Conservation (phyloP, 148 eudicot species). For the Euryodendron excelsum region DNA sequence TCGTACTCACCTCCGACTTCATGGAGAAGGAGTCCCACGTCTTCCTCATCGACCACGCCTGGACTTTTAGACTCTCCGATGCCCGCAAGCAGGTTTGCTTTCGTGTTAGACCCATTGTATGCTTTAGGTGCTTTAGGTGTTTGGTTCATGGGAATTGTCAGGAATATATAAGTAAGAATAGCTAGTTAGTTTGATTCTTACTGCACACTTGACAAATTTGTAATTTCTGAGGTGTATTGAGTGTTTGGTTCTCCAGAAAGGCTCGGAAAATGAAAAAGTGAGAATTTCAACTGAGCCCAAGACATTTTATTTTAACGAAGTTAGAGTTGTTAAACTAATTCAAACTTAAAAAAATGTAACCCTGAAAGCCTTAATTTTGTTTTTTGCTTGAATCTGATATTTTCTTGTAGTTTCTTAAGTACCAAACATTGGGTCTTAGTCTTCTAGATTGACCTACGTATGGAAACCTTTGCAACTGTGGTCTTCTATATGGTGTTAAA, state of each 20-base stretch:
- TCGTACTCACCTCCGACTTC: conserved; percentile 40
- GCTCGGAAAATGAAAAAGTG: neutral
- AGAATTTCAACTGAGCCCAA: neutral
- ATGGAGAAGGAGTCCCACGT: conserved; percentile 54
- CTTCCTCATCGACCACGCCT: conserved; percentile 89
- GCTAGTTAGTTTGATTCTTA: neutral
- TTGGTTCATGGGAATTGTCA: neutral
- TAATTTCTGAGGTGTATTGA: neutral
- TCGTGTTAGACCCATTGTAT: neutral
- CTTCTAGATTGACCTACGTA: neutral
- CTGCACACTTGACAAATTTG: neutral
- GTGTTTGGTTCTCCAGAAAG: conserved; percentile 6
- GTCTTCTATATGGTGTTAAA: neutral
- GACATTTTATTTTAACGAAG: too few relatives aligned
- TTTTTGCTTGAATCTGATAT: neutral
- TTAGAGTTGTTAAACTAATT: neutral
- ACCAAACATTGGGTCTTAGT: neutral
- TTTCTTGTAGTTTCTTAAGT: neutral
- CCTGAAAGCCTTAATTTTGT: neutral
- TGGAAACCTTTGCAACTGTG: too few relatives aligned
- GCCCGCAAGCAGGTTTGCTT: conserved; percentile 70
- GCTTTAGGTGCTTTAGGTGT: neutral
- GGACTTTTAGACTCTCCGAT: conserved; percentile 88
- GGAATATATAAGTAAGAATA: neutral
- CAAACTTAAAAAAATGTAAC: neutral